Percentiles rank a stretch among this genome's conserved stretches.
These are phyloP conservation scores for Aspergillus nidulans DNA, from an alignment of 495 filamentous ascomycete genomes.

Conservation along the genomic window DNA sequence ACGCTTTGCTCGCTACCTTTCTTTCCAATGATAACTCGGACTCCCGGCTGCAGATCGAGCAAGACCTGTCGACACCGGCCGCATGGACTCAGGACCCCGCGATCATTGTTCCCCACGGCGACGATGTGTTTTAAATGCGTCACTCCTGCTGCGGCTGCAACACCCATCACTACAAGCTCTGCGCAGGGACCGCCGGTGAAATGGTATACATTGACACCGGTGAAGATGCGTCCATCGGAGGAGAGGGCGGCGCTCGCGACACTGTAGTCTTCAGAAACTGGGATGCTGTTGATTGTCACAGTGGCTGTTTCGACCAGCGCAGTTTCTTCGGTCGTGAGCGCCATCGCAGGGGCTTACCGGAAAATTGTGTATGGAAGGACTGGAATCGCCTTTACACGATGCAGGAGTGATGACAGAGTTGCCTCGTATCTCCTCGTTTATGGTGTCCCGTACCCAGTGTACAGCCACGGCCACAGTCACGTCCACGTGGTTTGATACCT, in stretches of 20 bases:
- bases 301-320: slow-evolving; percentile 10
- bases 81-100: slow-evolving; percentile 27
- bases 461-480: too few relatives aligned
- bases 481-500: too few relatives aligned
- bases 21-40: slow-evolving; percentile 20
- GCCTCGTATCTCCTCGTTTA: too few relatives aligned
- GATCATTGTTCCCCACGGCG: slow-evolving; percentile 21
- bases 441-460: too few relatives aligned
- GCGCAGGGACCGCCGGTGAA: slow-evolving; percentile 31
- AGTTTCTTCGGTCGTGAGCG: slow-evolving; percentile 2
- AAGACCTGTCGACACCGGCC: slow-evolving; percentile 29
- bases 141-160: slow-evolving; percentile 22
- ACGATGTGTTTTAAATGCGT: slow-evolving; percentile 18
- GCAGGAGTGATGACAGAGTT: too few relatives aligned
- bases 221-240: slow-evolving; percentile 16
- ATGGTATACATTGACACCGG: slow-evolving; percentile 28
- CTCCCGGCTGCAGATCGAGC: slow-evolving; percentile 24
- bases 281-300: slow-evolving; percentile 11
- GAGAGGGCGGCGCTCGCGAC: slow-evolving; percentile 11
- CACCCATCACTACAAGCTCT: slow-evolving; percentile 26
- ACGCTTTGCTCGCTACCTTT: slow-evolving; percentile 16
- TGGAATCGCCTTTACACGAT: too few relatives aligned
- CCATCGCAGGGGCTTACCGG: neutral
- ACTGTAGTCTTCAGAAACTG: slow-evolving; percentile 11
- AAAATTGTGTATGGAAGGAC: too few relatives aligned